These are phyloP conservation scores for Cryptococcus depauperatus DNA, from an alignment of 1,284 basidiomycete genomes.

Conservation along the genomic window DNA sequence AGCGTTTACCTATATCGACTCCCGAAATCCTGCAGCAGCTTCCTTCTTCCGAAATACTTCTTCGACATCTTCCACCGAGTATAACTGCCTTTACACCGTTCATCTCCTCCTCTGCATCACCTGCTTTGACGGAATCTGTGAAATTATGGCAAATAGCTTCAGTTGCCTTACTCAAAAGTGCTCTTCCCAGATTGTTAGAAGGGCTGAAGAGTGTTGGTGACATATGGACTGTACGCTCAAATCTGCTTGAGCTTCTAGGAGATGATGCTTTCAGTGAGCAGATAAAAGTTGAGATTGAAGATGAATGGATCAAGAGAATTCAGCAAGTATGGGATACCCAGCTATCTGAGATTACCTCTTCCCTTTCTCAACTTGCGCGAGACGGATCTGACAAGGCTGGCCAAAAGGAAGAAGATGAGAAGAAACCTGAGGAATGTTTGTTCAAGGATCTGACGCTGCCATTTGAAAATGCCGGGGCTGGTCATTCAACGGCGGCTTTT, in stretches of 20 bases:
- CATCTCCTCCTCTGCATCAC: constrained; percentile 55
- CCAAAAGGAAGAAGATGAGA: constrained; percentile 12
- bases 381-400: constrained; percentile 13
- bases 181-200: constrained; percentile 30
- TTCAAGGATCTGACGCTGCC: constrained; percentile 12
- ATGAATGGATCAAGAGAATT: constrained; percentile 36
- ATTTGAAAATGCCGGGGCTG: constrained; percentile 29
- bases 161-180: constrained; percentile 21
- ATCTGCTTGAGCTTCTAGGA: constrained; percentile 11
- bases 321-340: constrained; percentile 37
- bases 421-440: background rate
- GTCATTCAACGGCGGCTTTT: background rate
- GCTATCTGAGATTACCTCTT: constrained; percentile 23
- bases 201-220: constrained; percentile 32
- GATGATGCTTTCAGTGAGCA: constrained; percentile 37
- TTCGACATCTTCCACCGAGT: constrained; percentile 38
- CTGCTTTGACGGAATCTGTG: constrained; percentile 42
- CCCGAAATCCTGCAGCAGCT: constrained; percentile 34
- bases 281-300: constrained; percentile 31
- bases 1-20: constrained; percentile 28
- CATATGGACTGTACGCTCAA: constrained; percentile 36
- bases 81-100: constrained; percentile 44
- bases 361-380: constrained; percentile 5
- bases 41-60: constrained; percentile 43
- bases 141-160: constrained; percentile 31